These are phyloP conservation scores for Davidsoniella eucalypti DNA, from an alignment of 2,329 filamentous ascomycete species.

Conservation along the genomic window DNA sequence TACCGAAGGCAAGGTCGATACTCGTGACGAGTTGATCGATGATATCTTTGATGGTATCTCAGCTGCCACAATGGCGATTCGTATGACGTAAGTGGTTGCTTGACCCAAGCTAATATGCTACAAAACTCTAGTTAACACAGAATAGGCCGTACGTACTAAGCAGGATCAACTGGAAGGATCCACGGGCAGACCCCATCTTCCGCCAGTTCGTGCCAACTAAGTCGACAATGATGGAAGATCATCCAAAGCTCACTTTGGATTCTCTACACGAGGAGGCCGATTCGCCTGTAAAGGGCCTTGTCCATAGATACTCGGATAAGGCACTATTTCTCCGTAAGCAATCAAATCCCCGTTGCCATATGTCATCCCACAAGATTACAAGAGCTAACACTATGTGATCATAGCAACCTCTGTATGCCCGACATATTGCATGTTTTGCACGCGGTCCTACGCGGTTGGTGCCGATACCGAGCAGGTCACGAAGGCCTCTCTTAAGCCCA, in stretches of 20 bases:
- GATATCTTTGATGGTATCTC: conserved; percentile 37
- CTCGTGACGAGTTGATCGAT: conserved; percentile 33
- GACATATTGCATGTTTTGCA: conserved; percentile 47
- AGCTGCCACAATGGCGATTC: conserved; percentile 40
- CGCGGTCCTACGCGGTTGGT: conserved; percentile 42
- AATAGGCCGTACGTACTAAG: conserved; percentile 39
- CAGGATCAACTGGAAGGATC: conserved; percentile 40
- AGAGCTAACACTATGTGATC: background rate
- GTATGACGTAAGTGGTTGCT: conserved; percentile 29
- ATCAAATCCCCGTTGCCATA: too few relatives aligned
- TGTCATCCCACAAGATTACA: background rate
- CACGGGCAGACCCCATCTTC: conserved; percentile 41
- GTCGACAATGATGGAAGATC: conserved; percentile 35
- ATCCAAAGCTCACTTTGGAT: conserved; percentile 37
- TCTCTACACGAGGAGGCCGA: conserved; percentile 41
- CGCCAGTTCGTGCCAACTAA: conserved; percentile 43
- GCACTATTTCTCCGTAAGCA: conserved; percentile 41
- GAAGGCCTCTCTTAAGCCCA: conserved; percentile 27
- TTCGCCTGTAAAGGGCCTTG: conserved; percentile 37
- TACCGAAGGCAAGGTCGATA: background rate
- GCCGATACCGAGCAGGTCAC: conserved; percentile 34
- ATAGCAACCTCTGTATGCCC: conserved; percentile 43
- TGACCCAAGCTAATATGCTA: background rate
- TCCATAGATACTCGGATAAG: conserved; percentile 49
- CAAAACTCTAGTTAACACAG: background rate